phyloP scores from a whole-genome alignment of 441 rosid genomes.

The Brassica hybrid region DNA sequence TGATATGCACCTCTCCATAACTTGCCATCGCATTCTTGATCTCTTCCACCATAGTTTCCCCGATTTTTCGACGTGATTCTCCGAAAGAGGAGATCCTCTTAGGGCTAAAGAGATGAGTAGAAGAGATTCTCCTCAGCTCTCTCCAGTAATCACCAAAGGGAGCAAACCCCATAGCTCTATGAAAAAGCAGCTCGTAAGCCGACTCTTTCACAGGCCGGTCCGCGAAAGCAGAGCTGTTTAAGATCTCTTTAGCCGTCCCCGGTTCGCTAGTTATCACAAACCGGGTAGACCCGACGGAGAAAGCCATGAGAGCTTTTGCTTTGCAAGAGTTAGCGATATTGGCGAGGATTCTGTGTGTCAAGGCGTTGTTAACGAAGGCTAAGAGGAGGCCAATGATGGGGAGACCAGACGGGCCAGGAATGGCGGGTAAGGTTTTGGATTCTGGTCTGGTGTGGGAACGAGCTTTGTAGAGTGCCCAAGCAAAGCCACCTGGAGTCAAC shows the following conservation, averaged over 20 bases:
- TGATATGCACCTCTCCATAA: slow-evolving; percentile 49
- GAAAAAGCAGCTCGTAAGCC: slow-evolving; percentile 74
- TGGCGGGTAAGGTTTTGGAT: slow-evolving; percentile 36
- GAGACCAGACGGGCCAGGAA: slow-evolving; percentile 72
- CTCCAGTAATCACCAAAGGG: slow-evolving; percentile 83
- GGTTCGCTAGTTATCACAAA: slow-evolving; percentile 73
- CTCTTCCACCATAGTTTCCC: slow-evolving; percentile 37
- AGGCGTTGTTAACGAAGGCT: slow-evolving; percentile 51
- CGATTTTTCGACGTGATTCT: slow-evolving; percentile 21
- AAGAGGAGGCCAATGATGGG: slow-evolving; percentile 57
- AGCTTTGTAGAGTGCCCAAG: slow-evolving; percentile 65
- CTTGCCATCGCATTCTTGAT: slow-evolving; percentile 42
- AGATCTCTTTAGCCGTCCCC: slow-evolving; percentile 62
- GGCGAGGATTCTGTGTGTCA: slow-evolving; percentile 64
- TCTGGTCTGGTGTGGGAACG: slow-evolving; percentile 32
- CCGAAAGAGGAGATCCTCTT: slow-evolving; percentile 36
- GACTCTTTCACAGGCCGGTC: slow-evolving; percentile 85
- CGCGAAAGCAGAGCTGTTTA: slow-evolving; percentile 74
- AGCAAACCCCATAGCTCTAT: slow-evolving; percentile 89
- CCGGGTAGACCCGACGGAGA: slow-evolving; percentile 72
- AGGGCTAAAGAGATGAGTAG: slow-evolving; percentile 44
- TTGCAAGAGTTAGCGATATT: slow-evolving; percentile 37
- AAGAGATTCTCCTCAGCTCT: slow-evolving; percentile 58
- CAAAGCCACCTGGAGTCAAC: slow-evolving; percentile 60
- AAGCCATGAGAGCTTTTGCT: slow-evolving; percentile 69